A percentile compares a stretch with the other conserved stretches of the same genome.
phyloP scores from a whole-genome alignment of 2,329 filamentous ascomycete species.

The Fusarium tricinctum region DNA sequence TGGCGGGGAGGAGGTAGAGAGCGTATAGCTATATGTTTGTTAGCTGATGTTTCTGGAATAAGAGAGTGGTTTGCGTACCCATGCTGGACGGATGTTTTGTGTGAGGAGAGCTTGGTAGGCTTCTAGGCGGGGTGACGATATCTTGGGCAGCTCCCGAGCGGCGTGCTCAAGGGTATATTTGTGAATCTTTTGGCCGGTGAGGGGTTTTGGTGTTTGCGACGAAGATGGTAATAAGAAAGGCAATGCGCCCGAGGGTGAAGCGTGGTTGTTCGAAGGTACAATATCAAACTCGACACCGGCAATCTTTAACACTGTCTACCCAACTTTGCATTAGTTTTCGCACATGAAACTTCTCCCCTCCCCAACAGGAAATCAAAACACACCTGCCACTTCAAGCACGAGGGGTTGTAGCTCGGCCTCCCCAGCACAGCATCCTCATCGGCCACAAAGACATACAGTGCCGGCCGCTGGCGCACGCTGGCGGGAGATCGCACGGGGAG shows the following conservation, averaged over 20 bases:
- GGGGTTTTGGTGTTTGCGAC: slow-evolving; percentile 54
- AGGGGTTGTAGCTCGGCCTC: slow-evolving; percentile 87
- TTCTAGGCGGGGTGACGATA: slow-evolving; percentile 71
- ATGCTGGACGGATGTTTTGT: slow-evolving; percentile 83
- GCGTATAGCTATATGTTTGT: slow-evolving; percentile 73
- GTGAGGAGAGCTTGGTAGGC: slow-evolving; percentile 85
- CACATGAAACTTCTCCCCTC: neutral
- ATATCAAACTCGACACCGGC: slow-evolving; percentile 76
- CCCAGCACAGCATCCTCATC: slow-evolving; percentile 71
- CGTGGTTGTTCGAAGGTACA: slow-evolving; percentile 88
- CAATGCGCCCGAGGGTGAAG: slow-evolving; percentile 87
- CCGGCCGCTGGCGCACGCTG: slow-evolving; percentile 61
- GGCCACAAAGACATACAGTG: slow-evolving; percentile 83
- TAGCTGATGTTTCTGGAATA: slow-evolving; percentile 2
- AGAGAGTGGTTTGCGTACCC: slow-evolving; percentile 66
- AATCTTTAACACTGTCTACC: slow-evolving; percentile 85
- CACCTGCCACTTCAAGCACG: slow-evolving; percentile 97
- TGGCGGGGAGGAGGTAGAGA: slow-evolving; percentile 80
- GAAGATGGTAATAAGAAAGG: slow-evolving; percentile 82
- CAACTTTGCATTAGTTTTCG: slow-evolving; percentile 4
- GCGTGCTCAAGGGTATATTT: slow-evolving; percentile 72
- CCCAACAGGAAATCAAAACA: slow-evolving; percentile 44
- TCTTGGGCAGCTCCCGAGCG: slow-evolving; percentile 59
- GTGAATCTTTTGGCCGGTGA: slow-evolving; percentile 70
- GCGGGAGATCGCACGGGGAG: slow-evolving; percentile 73